Evolutionary conservation across 108 stramenopile genomes (phyloP), one percentile per base, ranked within the genome.

Genomic region (Thalassiosira profunda): DNA sequence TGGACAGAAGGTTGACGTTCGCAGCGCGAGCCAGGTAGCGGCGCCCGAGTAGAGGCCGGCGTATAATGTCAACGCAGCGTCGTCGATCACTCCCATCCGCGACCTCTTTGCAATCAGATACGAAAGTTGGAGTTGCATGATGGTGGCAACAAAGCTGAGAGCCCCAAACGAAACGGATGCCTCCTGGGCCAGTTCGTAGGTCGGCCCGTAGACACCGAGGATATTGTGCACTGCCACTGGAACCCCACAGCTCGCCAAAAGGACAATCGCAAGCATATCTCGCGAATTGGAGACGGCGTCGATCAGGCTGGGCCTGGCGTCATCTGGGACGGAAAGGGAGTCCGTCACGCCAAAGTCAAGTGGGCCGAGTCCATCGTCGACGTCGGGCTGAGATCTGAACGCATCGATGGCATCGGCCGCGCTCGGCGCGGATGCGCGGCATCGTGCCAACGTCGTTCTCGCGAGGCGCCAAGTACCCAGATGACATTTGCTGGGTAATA

Each of bases 1-100:
- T 9, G 76, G 76, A 38, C 76, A 78, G 17, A 45, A 44, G 4
- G 35, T 43, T 17, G 67, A 62, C 1, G 63, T 47, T 21, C 76
- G 48, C 1, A 78, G 35, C 2, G 76, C 69, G 53, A 78, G 43
- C 76, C 76, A 78, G 5, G 52, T 34, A 8, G 51, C 63, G 4
- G 59, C 33, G 9, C 28, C 23, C 1, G 61, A 35, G 42, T 78
- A 78, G 7, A 34, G 17, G 14, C 70, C 76, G 4, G 76, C 69
- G 42, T 71, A 78, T 0, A 58, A 4, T 20, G 37, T 72, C 29
- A 78, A 34, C 15, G 36, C 29, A 3, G 58, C 46, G 58, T 78
- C 76, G 36, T 78, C 68, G 4, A 72, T 42, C 0, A 78, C 35
- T 14, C 68, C 60, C 33, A 59, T 57, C 30, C 76, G 40, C 17